These are phyloP conservation scores for Quercus tomentella DNA, from an alignment of 331 rosid genomes.

Conservation along the genomic window DNA sequence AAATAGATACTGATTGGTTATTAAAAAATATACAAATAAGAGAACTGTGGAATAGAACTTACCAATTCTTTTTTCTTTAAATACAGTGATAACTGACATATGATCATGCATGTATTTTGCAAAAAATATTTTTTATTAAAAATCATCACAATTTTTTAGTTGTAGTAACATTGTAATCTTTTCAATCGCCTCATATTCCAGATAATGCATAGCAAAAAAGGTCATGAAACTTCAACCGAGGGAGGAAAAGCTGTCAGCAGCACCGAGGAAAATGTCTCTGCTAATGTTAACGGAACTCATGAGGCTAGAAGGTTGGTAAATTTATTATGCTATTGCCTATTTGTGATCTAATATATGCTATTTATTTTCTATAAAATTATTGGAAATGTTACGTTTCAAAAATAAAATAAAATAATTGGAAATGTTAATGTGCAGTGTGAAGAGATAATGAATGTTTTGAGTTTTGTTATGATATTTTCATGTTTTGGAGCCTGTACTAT, in stretches of 20 bases:
- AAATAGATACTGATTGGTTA: neutral
- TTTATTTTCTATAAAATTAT: neutral
- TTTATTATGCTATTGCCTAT: neutral
- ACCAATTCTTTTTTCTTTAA: neutral
- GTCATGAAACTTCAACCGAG: constrained; percentile 12
- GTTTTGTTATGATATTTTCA: too few species aligned
- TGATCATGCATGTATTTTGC: neutral
- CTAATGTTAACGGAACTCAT: constrained; percentile 8
- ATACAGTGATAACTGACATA: neutral
- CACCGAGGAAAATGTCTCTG: constrained; percentile 18
- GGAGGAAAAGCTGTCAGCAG: constrained; percentile 17
- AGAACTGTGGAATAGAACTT: neutral
- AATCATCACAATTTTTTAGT: neutral
- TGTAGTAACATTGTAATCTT: neutral
- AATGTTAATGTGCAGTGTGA: neutral
- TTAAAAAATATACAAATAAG: neutral
- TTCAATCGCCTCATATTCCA: constrained; percentile 11
- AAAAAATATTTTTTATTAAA: neutral
- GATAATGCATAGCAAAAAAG: constrained; percentile 54
- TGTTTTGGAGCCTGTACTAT: too few species aligned
- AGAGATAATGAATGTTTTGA: neutral
- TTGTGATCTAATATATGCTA: neutral
- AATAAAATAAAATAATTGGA: neutral
- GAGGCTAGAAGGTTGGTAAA: constrained; percentile 40
- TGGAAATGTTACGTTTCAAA: too few species aligned